phyloP scores from a whole-genome alignment of 164 flowering plant genomes.

The Stephania cephalantha region DNA sequence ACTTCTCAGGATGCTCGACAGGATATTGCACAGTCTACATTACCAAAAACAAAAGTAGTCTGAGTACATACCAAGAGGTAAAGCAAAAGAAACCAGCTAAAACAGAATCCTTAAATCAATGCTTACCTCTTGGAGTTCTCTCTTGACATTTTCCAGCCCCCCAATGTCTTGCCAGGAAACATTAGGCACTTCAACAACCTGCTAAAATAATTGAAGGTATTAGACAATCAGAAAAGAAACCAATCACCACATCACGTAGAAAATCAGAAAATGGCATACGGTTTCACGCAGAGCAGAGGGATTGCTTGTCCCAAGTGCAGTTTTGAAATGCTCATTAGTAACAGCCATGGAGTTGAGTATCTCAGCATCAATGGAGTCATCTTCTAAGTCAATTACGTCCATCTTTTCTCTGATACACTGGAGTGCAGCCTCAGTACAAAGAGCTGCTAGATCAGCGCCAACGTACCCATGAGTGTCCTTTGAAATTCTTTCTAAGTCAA shows the following conservation, averaged over 20 bases:
- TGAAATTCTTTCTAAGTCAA: slow-evolving; percentile 65
- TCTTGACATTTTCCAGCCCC: slow-evolving; percentile 81
- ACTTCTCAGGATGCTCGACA: slow-evolving; percentile 94
- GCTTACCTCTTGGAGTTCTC: slow-evolving; percentile 86
- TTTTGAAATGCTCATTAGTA: slow-evolving; percentile 69
- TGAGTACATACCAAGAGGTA: background rate
- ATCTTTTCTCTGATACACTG: slow-evolving; percentile 90
- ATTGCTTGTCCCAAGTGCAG: slow-evolving; percentile 83
- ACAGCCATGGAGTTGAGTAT: slow-evolving; percentile 85
- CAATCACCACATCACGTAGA: background rate
- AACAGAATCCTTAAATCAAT: background rate
- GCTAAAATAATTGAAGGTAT: slow-evolving; percentile 9
- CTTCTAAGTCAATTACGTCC: slow-evolving; percentile 86
- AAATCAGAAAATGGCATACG: slow-evolving; percentile 6
- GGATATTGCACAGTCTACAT: slow-evolving; percentile 85
- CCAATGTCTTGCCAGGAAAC: slow-evolving; percentile 80
- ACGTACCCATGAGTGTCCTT: slow-evolving; percentile 84
- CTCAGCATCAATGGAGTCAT: slow-evolving; percentile 79
- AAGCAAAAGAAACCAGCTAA: background rate
- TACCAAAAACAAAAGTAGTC: background rate
- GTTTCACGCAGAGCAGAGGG: slow-evolving; percentile 74
- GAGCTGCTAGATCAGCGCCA: slow-evolving; percentile 82
- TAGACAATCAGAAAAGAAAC: background rate
- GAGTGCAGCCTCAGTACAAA: slow-evolving; percentile 82
- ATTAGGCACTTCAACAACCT: slow-evolving; percentile 93